Conservation (phyloP, 805 yeast species). For the Pachysolen tannophilus region DNA sequence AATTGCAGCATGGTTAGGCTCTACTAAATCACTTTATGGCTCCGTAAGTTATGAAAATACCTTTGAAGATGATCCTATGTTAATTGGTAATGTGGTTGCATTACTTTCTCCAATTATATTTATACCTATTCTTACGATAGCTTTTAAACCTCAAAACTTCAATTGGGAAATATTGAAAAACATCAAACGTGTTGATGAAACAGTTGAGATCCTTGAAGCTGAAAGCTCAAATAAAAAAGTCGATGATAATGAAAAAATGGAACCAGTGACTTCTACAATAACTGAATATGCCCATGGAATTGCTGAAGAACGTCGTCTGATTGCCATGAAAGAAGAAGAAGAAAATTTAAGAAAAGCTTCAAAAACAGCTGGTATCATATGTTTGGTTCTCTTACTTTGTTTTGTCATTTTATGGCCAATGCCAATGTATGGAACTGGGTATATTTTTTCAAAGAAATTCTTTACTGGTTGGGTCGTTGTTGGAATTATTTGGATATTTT, state of each 20-base stretch:
- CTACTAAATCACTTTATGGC: slow-evolving; percentile 36
- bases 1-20: slow-evolving; percentile 57
- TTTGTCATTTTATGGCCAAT: slow-evolving; percentile 81
- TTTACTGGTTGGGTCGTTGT: slow-evolving; percentile 90
- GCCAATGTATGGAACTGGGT: slow-evolving; percentile 85
- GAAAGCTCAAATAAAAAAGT: slow-evolving; percentile 26
- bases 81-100: slow-evolving; percentile 82
- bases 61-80: slow-evolving; percentile 85
- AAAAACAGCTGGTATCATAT: slow-evolving; percentile 51
- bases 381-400: slow-evolving; percentile 52
- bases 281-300: slow-evolving; percentile 22
- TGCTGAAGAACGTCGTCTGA: slow-evolving; percentile 12
- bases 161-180: slow-evolving; percentile 59
- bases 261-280: slow-evolving; percentile 17
- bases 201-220: slow-evolving; percentile 49
- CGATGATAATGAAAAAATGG: slow-evolving; percentile 14
- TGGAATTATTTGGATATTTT: slow-evolving; percentile 74
- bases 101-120: slow-evolving; percentile 62
- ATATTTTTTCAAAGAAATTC: slow-evolving; percentile 65
- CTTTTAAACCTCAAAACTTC: slow-evolving; percentile 63
- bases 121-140: slow-evolving; percentile 56
- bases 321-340: slow-evolving; percentile 34
- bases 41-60: slow-evolving; percentile 41
- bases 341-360: slow-evolving; percentile 46
- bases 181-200: slow-evolving; percentile 64